Base-by-base conservation (phyloP, 306 rosid genomes). In the Vachellia collinsii region DNA sequence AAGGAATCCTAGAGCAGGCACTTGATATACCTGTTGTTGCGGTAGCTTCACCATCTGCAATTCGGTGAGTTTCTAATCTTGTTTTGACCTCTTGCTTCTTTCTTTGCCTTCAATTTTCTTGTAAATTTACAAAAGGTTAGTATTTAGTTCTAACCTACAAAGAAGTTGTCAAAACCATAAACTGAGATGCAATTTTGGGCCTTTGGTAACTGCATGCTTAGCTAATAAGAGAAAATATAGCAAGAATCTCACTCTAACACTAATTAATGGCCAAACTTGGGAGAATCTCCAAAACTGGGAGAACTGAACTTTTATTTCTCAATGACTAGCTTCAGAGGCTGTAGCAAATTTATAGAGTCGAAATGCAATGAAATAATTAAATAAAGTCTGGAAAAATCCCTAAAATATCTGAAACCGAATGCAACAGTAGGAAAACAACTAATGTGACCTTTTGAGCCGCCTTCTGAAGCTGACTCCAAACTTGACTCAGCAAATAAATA, bases 21-120 rank as follows among this genome's bases (percentile, higher is more conserved):
- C 92, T 88, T 67, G 85, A 87, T 37, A 87, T 88, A 37, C 97
- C 99, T 80, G 94, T 96, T 82, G 80, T 96, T 87, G 87, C 99
- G 12, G 98, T 85, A 77, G 99, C 98, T 77, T 96, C 99, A 51
- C 98, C 99, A 78, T 96, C 99, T 37, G 90, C 99, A 34, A 82
- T 96, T 84, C 84, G 86, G 99, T 93, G 64, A 72, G 93, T 84
- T 56, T 48, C 63, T 72, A 81, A 66, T 82, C 59, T 43, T 38
- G 63, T 43, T 11, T 53, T 53, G 12, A 42, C 12, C 47, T 66
- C 41, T 51, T 37, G 16, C 36, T 61, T 38, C 12, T 25, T 64
- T 68, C 46, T 77, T 7, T 61, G 63, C 23, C 25, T 50, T 71
- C 9, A 54, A 44, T 25, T 13, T 72, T 46, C 59, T 69, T 62